Base-by-base conservation (phyloP, 1,139 yeast genomes). In the Sugiyamaella novakii region DNA sequence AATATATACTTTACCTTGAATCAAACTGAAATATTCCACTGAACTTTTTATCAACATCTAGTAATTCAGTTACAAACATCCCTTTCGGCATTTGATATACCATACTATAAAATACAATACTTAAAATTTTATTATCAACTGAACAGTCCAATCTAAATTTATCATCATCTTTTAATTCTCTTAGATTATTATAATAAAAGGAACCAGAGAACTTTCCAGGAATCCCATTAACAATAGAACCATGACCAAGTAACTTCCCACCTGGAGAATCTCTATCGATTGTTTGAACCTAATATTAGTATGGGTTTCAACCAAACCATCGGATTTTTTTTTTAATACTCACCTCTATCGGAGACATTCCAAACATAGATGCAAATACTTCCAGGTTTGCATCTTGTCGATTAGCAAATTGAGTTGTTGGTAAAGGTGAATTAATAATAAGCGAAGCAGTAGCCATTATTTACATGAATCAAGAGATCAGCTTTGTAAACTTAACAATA, bases 231-330 rank as follows among this genome's bases (percentile, higher is more conserved):
- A 61, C 50, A 28, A 61, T 50, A 5, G 65, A 56, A 6, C 67
- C 67, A n/a, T 56, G 55, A 18, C 64, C 66, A 12, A 54, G 47
- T 24, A 61, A 15, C n/a, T 29, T 38, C 2, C 29, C 43, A 74
- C 75, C 40, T n/a, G 35, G 7, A 11, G 21, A 82, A 84, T 87
- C 80, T 84, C 14, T 77, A 77, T 51, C 72, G 78, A 29, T 86
- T 86, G 65, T 86, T 87, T 56, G 35, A 21, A 40, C 18, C 35
- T 29, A 24, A 6, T n/a, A 17, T 29, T 7, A 36, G 40, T 36
- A 4, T 17, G 8, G 12, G n/a, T 12, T 25, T 10, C 24, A 12
- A 33, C n/a, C 11, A 33, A 15, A n/a, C n/a, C n/a, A n/a, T n/a
- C n/a, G n/a, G n/a, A n/a, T n/a, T n/a, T n/a, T 8, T 15, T 14